phyloP scores from a whole-genome alignment of 257 asterid species.

The Nicotiana undulata region DNA sequence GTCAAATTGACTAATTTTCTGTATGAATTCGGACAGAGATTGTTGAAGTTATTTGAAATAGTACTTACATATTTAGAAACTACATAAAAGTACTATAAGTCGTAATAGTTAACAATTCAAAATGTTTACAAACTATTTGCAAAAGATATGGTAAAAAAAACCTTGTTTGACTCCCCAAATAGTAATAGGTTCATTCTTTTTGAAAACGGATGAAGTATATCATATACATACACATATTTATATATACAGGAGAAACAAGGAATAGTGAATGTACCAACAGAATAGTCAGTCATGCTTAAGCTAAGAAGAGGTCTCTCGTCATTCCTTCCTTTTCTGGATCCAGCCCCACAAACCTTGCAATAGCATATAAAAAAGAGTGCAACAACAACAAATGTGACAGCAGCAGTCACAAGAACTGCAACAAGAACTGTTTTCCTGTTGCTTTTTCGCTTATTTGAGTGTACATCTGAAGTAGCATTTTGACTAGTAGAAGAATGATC shows the following conservation, averaged over 20 bases:
- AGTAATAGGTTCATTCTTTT: too few species aligned
- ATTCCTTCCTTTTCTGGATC: constrained; percentile 42
- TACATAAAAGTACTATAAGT: too few species aligned
- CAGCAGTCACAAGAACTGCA: constrained; percentile 69
- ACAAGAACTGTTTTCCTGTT: constrained; percentile 40
- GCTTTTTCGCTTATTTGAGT: constrained; percentile 26
- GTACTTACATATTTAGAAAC: too few species aligned
- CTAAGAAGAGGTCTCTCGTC: constrained; percentile 90
- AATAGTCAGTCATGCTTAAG: constrained; percentile 64
- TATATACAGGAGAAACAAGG: background rate
- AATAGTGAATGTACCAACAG: constrained; percentile 39
- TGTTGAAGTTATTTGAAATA: too few species aligned
- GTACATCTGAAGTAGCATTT: constrained; percentile 12
- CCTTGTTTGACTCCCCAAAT: too few species aligned
- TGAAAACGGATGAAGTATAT: too few species aligned
- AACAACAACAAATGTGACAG: constrained; percentile 46
- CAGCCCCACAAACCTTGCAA: constrained; percentile 39
- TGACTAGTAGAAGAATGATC: constrained; percentile 15
- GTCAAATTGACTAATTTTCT: too few species aligned
- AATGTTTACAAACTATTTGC: too few species aligned
- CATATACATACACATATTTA: too few species aligned
- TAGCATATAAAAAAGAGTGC: constrained; percentile 54
- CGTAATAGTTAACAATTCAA: too few species aligned
- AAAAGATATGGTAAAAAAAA: too few species aligned
- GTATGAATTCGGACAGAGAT: too few species aligned